Conservation (phyloP, 2,329 filamentous ascomycete species). For the Chalara sp. region DNA sequence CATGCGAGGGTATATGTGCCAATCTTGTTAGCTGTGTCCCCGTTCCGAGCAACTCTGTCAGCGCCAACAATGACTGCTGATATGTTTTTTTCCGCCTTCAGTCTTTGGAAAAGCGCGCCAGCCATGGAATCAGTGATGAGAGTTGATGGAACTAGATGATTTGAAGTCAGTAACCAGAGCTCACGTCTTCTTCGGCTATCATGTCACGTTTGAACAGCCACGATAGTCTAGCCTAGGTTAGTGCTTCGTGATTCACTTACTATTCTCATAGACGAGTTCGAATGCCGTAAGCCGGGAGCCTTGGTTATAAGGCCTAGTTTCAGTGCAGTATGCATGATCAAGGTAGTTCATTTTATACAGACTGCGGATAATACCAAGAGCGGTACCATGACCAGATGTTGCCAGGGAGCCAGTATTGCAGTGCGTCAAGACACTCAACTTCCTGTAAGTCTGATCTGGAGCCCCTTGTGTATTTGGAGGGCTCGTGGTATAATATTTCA, state of each 20-base stretch:
- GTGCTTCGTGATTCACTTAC: background rate
- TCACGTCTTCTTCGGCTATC: too few species aligned
- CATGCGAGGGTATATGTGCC: constrained; percentile 91
- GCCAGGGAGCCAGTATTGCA: constrained; percentile 98
- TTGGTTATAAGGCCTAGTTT: constrained; percentile 97
- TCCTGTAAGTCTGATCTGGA: constrained; percentile 40
- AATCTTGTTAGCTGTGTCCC: constrained; percentile 98
- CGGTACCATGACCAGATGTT: constrained; percentile 95
- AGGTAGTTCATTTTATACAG: constrained; percentile 61
- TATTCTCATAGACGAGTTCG: constrained; percentile 89
- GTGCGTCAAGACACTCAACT: constrained; percentile 84
- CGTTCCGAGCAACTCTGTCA: constrained; percentile 90
- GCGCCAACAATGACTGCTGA: constrained; percentile 88
- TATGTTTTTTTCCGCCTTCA: constrained; percentile 60
- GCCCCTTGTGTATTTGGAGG: constrained; percentile 30
- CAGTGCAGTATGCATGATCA: constrained; percentile 86
- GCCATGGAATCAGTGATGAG: constrained; percentile 97
- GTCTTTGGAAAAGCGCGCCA: constrained; percentile 66
- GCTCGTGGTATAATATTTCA: constrained; percentile 27
- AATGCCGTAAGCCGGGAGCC: constrained; percentile 91
- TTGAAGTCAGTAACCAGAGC: background rate
- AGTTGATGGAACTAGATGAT: constrained; percentile 64
- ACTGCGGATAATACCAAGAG: constrained; percentile 86
- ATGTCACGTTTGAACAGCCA: too few species aligned
- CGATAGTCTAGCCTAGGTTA: background rate